These are phyloP conservation scores for Cyanidioschyzon merolae DNA, from an alignment of 23 red algal genomes.

Conservation along the genomic window DNA sequence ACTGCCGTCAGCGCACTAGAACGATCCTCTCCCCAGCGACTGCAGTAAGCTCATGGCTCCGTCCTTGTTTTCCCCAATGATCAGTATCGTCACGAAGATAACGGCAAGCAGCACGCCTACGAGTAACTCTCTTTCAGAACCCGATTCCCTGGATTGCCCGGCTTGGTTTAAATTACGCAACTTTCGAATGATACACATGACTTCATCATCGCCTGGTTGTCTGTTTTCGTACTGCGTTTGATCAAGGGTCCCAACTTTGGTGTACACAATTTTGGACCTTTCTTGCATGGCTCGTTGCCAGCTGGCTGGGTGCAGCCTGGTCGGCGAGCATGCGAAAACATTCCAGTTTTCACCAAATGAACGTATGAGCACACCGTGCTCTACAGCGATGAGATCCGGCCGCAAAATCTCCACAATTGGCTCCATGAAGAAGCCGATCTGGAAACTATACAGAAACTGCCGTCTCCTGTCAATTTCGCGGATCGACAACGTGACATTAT, in stretches of 20 bases:
- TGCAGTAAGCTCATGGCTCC: too few relatives aligned
- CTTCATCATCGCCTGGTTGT: neutral
- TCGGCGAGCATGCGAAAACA: neutral
- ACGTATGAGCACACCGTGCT: neutral
- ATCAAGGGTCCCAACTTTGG: neutral
- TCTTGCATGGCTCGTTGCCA: neutral
- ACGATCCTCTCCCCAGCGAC: too few relatives aligned
- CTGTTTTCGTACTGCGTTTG: neutral
- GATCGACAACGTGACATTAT: neutral
- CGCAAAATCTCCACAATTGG: neutral
- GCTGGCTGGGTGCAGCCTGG: neutral
- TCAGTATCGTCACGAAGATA: neutral
- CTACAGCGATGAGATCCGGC: neutral
- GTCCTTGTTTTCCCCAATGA: neutral
- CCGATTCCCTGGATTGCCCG: neutral
- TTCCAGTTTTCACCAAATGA: neutral
- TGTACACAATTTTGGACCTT: neutral
- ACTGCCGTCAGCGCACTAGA: too few relatives aligned
- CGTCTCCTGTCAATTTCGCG: conserved; percentile 5
- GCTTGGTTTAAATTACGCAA: neutral
- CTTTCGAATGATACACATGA: neutral
- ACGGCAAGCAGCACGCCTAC: neutral
- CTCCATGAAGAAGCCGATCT: neutral
- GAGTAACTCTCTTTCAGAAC: neutral
- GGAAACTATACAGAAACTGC: neutral